Conservation (phyloP, 352 stramenopile genomes). For the Plasmopara muralis region DNA sequence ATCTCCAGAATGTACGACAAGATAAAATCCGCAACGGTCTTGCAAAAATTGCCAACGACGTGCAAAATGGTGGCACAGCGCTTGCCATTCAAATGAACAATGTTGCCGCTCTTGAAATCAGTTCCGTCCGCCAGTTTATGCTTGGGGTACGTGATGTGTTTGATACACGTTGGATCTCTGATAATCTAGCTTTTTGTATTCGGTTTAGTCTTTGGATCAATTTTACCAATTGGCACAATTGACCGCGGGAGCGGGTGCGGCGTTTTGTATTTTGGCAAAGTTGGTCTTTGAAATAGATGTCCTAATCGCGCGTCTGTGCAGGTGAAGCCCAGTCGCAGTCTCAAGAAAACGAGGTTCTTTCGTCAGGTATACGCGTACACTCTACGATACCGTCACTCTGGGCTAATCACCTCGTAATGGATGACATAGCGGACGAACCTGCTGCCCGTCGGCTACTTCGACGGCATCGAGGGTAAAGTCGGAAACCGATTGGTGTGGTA, state of each 20-base stretch:
- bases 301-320: not conserved
- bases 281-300: too few species aligned
- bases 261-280: not conserved
- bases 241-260: constrained; percentile 33
- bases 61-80: constrained; percentile 62
- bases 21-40: constrained; percentile 88
- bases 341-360: constrained; percentile 31
- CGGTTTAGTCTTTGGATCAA: constrained; percentile 59
- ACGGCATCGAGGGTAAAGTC: constrained; percentile 33
- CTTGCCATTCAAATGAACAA: constrained; percentile 87
- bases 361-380: constrained; percentile 24
- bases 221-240: constrained; percentile 70
- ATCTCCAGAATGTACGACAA: constrained; percentile 85
- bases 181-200: not conserved
- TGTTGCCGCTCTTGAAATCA: constrained; percentile 80
- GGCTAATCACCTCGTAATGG: not conserved
- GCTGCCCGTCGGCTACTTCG: constrained; percentile 47
- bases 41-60: constrained; percentile 68
- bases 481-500: too few species aligned
- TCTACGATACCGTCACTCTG: not conserved
- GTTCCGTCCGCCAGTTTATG: constrained; percentile 85
- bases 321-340: constrained; percentile 26
- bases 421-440: constrained; percentile 15
- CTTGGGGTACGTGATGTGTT: constrained; percentile 40
- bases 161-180: not conserved